These are phyloP conservation scores for Triticum monococcum DNA, from an alignment of 176 grass and related monocot species.

Conservation along the genomic window DNA sequence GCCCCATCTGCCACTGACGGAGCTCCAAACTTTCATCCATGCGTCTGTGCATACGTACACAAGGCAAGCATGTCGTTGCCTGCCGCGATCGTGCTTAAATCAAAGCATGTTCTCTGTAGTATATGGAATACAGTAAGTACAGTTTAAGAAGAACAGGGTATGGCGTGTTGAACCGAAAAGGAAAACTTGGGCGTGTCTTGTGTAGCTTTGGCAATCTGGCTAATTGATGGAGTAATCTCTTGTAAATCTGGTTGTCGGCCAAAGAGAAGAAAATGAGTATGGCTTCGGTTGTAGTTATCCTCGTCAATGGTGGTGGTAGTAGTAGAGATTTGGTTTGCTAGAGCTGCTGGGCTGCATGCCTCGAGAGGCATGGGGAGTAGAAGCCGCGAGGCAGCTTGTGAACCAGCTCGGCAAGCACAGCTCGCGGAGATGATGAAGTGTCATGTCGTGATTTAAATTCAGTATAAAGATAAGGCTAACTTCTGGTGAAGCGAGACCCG, in stretches of 20 bases:
- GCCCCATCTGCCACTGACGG: constrained; percentile 82
- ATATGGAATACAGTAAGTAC: not conserved
- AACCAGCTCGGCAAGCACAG: too few relatives aligned
- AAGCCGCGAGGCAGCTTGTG: too few relatives aligned
- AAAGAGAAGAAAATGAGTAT: too few relatives aligned
- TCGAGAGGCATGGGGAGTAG: too few relatives aligned
- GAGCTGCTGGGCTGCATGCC: too few relatives aligned
- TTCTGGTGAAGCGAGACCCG: too few relatives aligned
- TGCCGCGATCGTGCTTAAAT: constrained; percentile 2
- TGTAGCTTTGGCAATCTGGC: not conserved
- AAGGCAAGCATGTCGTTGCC: not conserved
- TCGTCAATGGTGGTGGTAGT: too few relatives aligned
- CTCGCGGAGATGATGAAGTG: too few relatives aligned
- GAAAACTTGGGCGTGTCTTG: not conserved
- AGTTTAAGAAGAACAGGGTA: not conserved
- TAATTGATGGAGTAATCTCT: not conserved
- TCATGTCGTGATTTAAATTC: too few relatives aligned
- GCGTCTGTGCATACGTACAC: not conserved
- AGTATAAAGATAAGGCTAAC: too few relatives aligned
- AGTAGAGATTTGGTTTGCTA: too few relatives aligned
- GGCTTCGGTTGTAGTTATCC: too few relatives aligned
- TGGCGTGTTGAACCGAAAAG: not conserved
- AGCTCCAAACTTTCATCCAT: not conserved
- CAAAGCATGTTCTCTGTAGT: not conserved
- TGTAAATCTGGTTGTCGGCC: not conserved